Evolutionary conservation across 2,329 filamentous ascomycete genomes (phyloP).

Genomic region (Fusarium sororula): DNA sequence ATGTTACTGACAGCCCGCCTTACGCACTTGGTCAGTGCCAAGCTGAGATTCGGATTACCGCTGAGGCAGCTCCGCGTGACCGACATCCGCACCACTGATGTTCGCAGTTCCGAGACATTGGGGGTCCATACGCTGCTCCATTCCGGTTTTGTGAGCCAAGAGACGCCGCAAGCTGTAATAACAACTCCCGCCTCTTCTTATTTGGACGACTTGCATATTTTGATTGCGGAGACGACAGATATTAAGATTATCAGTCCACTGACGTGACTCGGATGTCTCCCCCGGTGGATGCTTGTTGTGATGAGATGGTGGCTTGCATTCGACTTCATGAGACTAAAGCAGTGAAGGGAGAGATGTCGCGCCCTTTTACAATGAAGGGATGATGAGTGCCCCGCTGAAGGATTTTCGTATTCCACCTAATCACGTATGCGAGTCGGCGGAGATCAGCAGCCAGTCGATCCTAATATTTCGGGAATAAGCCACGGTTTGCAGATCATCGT

Average conservation of each 20-base stretch:
- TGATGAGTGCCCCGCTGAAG: not conserved
- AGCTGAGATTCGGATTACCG: not conserved
- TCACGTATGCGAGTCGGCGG: not conserved
- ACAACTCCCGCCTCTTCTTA: not conserved
- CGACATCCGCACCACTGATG: not conserved
- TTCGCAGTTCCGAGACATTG: not conserved
- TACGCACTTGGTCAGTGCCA: not conserved
- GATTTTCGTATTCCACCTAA: not conserved
- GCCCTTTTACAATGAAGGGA: not conserved
- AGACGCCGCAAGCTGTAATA: not conserved
- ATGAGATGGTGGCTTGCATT: not conserved
- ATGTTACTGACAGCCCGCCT: not conserved
- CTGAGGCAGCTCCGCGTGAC: too few species aligned
- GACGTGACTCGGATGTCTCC: not conserved
- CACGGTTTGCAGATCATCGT: not conserved
- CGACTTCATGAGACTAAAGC: not conserved
- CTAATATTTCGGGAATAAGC: not conserved
- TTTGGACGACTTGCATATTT: not conserved
- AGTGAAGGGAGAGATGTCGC: not conserved
- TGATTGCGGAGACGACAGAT: not conserved
- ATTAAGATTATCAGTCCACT: not conserved
- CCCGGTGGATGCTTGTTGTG: not conserved
- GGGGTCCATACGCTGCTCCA: not conserved
- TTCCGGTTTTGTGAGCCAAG: not conserved
- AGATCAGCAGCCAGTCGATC: not conserved